Percentiles rank a stretch among this genome's conserved stretches.
These are phyloP conservation scores for Penicillium herquei DNA, from an alignment of 495 filamentous ascomycete genomes.

Conservation along the genomic window DNA sequence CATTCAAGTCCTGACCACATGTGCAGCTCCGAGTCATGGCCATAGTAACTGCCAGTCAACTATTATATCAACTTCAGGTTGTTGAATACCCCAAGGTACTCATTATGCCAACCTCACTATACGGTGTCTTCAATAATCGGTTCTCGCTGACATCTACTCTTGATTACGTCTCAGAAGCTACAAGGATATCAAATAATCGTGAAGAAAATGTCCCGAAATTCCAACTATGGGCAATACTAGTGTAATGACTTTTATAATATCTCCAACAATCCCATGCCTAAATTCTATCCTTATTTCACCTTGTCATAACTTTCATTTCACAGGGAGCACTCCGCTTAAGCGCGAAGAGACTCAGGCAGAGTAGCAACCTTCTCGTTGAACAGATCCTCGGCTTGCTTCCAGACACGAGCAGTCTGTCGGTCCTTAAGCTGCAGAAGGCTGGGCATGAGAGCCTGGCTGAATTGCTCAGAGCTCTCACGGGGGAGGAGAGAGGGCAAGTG, in stretches of 20 bases:
- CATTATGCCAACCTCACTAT: no score
- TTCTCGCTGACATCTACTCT: no score
- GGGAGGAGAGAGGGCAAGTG: conserved; percentile 87
- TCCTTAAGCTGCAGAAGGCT: conserved; percentile 76
- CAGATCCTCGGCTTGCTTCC: conserved; percentile 78
- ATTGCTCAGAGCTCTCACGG: conserved; percentile 83
- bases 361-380: conserved; percentile 82
- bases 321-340: conserved; percentile 8
- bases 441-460: conserved; percentile 76
- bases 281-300: conserved; percentile 23
- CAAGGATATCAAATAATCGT: no score
- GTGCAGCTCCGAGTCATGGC: no score
- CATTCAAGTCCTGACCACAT: no score
- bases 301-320: conserved; percentile 16
- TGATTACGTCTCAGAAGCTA: no score
- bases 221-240: not conserved
- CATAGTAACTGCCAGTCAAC: no score
- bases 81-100: no score
- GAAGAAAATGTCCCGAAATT: not conserved
- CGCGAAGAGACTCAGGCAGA: conserved; percentile 48
- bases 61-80: no score
- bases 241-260: conserved; percentile 19
- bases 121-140: no score
- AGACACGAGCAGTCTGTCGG: conserved; percentile 69
- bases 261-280: not conserved